Base-by-base conservation (phyloP, 441 rosid genomes). In the Adansonia grandidieri region DNA sequence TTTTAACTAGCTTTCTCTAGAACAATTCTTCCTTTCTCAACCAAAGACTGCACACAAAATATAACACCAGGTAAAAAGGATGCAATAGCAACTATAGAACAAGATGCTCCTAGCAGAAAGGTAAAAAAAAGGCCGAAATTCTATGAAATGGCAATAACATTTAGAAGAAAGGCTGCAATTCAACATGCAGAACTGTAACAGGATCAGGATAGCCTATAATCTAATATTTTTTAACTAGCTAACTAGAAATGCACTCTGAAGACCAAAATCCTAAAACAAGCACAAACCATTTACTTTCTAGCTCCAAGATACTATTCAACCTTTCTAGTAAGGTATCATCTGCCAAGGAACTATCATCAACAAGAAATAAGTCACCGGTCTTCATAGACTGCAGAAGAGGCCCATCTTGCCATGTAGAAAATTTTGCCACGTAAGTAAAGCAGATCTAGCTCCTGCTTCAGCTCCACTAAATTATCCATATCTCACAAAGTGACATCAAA, bases 341-440 rank as follows among this genome's bases (percentile, higher is more conserved):
- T 80, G 99, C 98, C 91, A 97, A 82, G 57, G 99, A 97, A 85
- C 95, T 95, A 86, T 97, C 99, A 92, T 97, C 99, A 74, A 91
- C 85, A 66, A 97, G 98, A 85, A 97, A 86, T 22, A 97, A 84
- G 85, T 93, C 89, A 74, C 99, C 97, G 77, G 89, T 85, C 88
- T 85, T 93, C 99, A 97, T 97, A 44, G 98, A 93, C 80, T 89
- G 89, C 80, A 97, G 96, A 74, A 97, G 97, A 77, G 99, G 97
- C 32, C 99, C 99, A 90, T 93, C 99, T 86, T 95, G 98, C 99
- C 99, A 28, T 2, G 32, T 28, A 28, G 32, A 28, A 28, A 28
- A 28, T 28, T 28, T 28, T 28, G 32, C 32, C 32, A 97, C 74
- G 81, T 83, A 85, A 97, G 80, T 91, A 83, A 77, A 93, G 88